These are phyloP conservation scores for Hippophae rhamnoides DNA, from an alignment of 306 rosid genomes.

Conservation along the genomic window DNA sequence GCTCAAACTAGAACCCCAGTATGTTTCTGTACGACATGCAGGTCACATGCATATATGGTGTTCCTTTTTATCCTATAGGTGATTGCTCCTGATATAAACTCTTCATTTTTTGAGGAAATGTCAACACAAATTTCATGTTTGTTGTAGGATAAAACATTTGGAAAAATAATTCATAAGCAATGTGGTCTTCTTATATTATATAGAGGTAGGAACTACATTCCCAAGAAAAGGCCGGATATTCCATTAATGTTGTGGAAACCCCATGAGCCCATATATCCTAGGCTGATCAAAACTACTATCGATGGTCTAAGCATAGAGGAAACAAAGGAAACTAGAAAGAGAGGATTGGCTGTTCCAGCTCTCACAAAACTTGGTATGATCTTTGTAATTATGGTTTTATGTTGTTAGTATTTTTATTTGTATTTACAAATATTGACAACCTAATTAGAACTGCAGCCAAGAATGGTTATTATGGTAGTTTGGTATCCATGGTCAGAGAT, in stretches of 20 bases:
- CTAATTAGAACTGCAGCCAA: constrained; percentile 48
- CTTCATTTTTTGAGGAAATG: constrained; percentile 9
- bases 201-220: constrained; percentile 78
- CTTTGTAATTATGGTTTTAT: constrained; percentile 5
- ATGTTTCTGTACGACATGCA: background rate
- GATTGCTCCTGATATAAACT: background rate
- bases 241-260: constrained; percentile 97
- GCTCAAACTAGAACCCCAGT: no score
- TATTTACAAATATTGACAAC: constrained; percentile 13
- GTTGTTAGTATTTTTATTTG: constrained; percentile 1
- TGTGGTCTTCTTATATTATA: constrained; percentile 70
- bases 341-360: constrained; percentile 67
- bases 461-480: constrained; percentile 71
- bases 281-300: constrained; percentile 76
- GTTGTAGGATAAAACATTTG: constrained; percentile 78
- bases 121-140: constrained; percentile 17
- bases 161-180: constrained; percentile 67
- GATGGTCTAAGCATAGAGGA: constrained; percentile 75
- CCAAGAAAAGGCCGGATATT: constrained; percentile 59
- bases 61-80: background rate
- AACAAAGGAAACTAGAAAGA: constrained; percentile 86
- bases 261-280: constrained; percentile 80
- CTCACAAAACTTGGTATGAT: constrained; percentile 72
- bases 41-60: background rate
- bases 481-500: constrained; percentile 91